Base-by-base conservation (phyloP, 306 rosid genomes). In the Canavalia gladiata region DNA sequence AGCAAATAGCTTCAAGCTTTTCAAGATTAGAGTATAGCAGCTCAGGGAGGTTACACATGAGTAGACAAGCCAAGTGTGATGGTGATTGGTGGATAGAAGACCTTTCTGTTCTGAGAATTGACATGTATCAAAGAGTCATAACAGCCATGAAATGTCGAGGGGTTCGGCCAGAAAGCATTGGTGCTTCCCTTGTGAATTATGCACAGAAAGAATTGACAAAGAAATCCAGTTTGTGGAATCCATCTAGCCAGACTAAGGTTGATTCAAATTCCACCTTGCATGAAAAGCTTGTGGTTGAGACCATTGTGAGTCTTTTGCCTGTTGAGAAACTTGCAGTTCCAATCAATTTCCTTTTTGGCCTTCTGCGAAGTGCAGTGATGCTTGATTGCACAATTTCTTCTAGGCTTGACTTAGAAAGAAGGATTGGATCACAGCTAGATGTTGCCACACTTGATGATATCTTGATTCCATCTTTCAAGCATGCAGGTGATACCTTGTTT, bases 41-140 rank as follows among this genome's bases (percentile, higher is more conserved):
- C 83, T 96, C 99, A 31, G 99, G 99, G 55, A 89, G 98, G 84
- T 83, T 96, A 46, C 97, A 96, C 70, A 96, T 96, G 99, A 94
- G 94, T 82, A 87, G 87, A 83, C 97, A 94, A 65, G 87, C 97
- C 37, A 96, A 94, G 82, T 84, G 91, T 78, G 98, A 92, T 31
- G 91, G 90, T 67, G 99, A 96, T 72, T 96, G 99, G 99, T 96
- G 99, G 99, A 90, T 96, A 45, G 99, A 96, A 83, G 99, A 96
- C 85, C 89, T 96, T 62, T 93, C 97, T n/a, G 91, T 85, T 83
- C 89, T 96, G 47, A 87, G 99, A 39, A 82, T 91, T 25, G 99
- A 96, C 83, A 86, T 96, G 89, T 96, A 81, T 45, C 91, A 91
- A 43, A 84, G 94, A 87, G 99, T 94, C 58, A 94, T 96, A 79